Evolutionary conservation across 345 rosid genomes (phyloP).

Genomic region (Eutrema yunnanense): DNA sequence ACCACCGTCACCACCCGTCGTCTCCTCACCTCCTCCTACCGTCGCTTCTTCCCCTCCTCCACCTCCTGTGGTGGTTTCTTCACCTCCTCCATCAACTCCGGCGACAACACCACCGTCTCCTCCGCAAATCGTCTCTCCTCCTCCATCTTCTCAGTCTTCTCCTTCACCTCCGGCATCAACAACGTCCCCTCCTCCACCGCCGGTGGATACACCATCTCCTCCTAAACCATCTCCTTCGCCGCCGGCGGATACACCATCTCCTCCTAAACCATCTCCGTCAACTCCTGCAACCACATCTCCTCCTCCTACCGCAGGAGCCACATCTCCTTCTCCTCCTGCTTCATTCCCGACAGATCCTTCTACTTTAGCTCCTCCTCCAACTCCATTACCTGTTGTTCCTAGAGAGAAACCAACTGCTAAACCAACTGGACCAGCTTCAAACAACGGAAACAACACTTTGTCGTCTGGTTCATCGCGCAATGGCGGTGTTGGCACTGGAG

Average conservation of each 20-base stretch:
- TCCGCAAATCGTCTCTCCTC: slow-evolving; percentile 38
- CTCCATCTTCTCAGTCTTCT: slow-evolving; percentile 36
- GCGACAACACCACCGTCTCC: slow-evolving; percentile 50
- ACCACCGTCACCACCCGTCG: slow-evolving; percentile 38
- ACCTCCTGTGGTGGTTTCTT: slow-evolving; percentile 21
- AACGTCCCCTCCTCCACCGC: slow-evolving; percentile 35
- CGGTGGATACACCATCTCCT: slow-evolving; percentile 34
- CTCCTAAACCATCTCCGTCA: slow-evolving; percentile 41
- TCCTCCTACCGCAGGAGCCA: slow-evolving; percentile 45
- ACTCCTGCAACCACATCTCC: slow-evolving; percentile 35
- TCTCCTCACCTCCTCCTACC: slow-evolving; percentile 44
- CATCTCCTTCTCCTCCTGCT: slow-evolving; percentile 45
- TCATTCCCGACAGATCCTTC: slow-evolving; percentile 42
- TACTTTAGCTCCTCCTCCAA: slow-evolving; percentile 54
- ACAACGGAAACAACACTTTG: slow-evolving; percentile 32
- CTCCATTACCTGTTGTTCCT: slow-evolving; percentile 62
- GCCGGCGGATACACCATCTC: slow-evolving; percentile 34
- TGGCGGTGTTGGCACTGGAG: slow-evolving; percentile 47
- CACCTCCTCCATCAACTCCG: slow-evolving; percentile 43
- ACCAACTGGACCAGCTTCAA: slow-evolving; percentile 39
- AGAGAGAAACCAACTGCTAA: slow-evolving; percentile 74
- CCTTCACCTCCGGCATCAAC: slow-evolving; percentile 30
- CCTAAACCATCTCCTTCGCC: slow-evolving; percentile 43
- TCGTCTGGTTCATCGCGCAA: slow-evolving; percentile 18
- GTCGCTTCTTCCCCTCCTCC: slow-evolving; percentile 39